A percentile compares a stretch with the other conserved stretches of the same genome.
These are phyloP conservation scores for Colletotrichum cordylinicola DNA, from an alignment of 2,329 filamentous ascomycete genomes.

Conservation along the genomic window DNA sequence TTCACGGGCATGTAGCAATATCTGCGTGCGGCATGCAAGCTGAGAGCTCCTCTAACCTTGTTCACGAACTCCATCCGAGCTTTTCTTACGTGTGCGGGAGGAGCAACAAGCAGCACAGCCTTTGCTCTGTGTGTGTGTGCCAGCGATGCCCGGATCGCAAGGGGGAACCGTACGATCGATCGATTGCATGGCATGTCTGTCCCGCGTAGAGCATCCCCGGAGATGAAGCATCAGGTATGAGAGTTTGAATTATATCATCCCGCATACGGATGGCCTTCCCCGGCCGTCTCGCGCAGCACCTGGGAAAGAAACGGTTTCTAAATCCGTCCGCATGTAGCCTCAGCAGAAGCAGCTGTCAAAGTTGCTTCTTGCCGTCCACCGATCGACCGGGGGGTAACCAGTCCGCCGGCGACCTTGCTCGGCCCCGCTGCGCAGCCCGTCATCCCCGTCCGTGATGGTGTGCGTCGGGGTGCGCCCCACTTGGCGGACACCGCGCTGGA, in stretches of 20 bases:
- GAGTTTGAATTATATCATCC: neutral
- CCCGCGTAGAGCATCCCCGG: neutral
- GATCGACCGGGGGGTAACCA: neutral
- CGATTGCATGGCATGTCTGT: neutral
- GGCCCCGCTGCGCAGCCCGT: neutral
- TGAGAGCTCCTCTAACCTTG: neutral
- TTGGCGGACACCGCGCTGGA: neutral
- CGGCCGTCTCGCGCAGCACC: neutral
- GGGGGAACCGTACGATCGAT: neutral
- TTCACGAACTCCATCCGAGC: neutral
- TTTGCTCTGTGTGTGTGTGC: neutral
- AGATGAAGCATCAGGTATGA: neutral
- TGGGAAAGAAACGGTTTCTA: neutral
- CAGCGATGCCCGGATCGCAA: neutral
- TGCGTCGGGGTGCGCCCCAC: neutral
- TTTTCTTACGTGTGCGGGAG: neutral
- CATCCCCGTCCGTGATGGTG: neutral
- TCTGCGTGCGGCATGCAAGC: neutral
- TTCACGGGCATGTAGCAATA: neutral
- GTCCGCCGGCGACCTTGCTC: neutral
- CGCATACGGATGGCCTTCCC: neutral
- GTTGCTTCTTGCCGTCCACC: neutral
- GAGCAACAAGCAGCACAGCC: neutral
- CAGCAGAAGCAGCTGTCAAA: neutral
- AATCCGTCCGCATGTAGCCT: neutral